Base-by-base conservation (phyloP, 2,329 filamentous ascomycete species). In the Pyrenophora teres region DNA sequence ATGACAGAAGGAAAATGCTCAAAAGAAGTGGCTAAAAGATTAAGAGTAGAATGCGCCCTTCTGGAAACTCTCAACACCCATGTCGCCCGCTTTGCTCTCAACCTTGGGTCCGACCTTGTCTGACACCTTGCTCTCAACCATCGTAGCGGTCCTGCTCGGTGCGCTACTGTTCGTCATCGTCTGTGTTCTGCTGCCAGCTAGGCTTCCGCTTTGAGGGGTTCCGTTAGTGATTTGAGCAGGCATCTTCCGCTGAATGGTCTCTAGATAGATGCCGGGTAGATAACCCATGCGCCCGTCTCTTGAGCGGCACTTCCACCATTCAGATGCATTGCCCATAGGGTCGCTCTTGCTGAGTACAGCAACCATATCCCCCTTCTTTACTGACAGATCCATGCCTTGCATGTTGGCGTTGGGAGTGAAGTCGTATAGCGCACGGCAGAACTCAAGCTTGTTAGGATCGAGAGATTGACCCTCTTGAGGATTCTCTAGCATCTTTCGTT, bases 231-330 rank as follows among this genome's bases (percentile, higher is more conserved):
- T 78, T 48, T 77, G 75, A 15, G 70, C 74, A 40, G 78, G 76
- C 52, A 78, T 73, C 54, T 78, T 77, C 46, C 84, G 77, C 67
- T 87, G 82, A 41, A 94, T 86, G 0, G 81, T 83, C 75, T 96
- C 91, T 23, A 99, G 82, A 68, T 97, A 99, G 1, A 92, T 92
- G 1, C 88, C 86, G 2, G 95, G 94, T 5, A 99, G 81, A 70
- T 97, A 99, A 6, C 94, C 94, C 65, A 96, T 87, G 21, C 91
- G 83, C 39, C 92, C 92, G 70, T 97, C 92, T 54, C 94, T 83
- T 12, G 93, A 89, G 48, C 94, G 84, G 76, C 95, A 99, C 60
- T 88, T 86, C 94, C 94, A 99, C 94, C 94, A 99, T 70, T 99
- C 93, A 45, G 89, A 94, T 4, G 91, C 85, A 64, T 94, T 92